Evolutionary conservation across 1,284 basidiomycete genomes (phyloP), one percentile per base, ranked within the genome.

Genomic region (Lentinus polychrous): DNA sequence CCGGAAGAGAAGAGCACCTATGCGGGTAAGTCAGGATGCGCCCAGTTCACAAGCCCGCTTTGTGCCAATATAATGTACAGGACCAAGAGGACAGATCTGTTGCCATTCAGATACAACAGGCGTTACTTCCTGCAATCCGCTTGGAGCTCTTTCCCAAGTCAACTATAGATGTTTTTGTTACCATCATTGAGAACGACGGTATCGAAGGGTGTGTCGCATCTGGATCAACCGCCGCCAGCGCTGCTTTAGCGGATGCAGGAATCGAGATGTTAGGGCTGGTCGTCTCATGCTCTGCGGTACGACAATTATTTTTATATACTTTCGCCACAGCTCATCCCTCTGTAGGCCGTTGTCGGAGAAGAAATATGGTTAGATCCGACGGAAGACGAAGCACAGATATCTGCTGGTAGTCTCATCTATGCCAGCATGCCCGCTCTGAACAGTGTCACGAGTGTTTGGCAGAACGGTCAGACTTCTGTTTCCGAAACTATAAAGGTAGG

Each of bases 131-230:
- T 0, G 82, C 94, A 1, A 76, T 99, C 5, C 81, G 91, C 35
- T 74, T 98, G 15, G 93, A 97, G 57, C 74, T 93, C 2, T 75
- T 97, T 3, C 95, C 96, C 7, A 99, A 99, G 66, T 90, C 93
- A 0, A 86, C 86, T 7, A 83, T 99, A 57, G 96, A 99, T 67
- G 73, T 98, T 24, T 94, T 91, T 66, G 69, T 99, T 39, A 88
- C 85, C 12, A 76, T 99, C 17, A 83, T 99, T 32, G 94, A 99
- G 67, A 85, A 86, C 8, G 94, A 97, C 62, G 89, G 90, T 2
- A 74, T 88, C 14, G 86, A 93, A 60, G 81, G 83, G 18, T 91
- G 91, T 54, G 75, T 94, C n/a, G 80, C 88, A 0, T 80, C 90
- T 3, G 91, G 87, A 0, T 75, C 87, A 11, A 82, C 92, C 3